phyloP scores from a whole-genome alignment of 306 rosid genomes.

The Dalbergia cultrata region DNA sequence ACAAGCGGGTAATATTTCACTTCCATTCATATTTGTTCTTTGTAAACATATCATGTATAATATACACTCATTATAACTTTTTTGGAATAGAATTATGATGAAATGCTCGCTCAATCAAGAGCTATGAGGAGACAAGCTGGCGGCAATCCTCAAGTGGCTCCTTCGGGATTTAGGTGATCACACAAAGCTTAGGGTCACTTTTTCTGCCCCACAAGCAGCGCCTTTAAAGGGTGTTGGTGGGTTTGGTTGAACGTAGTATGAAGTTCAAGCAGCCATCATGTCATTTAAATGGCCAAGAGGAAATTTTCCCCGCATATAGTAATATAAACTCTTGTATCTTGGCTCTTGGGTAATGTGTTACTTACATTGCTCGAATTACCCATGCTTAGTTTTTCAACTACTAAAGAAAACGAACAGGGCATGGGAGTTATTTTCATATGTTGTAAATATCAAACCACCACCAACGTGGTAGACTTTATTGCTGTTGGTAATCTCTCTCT shows the following conservation, averaged over 20 bases:
- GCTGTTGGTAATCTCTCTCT: not conserved
- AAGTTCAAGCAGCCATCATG: constrained; percentile 36
- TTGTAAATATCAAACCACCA: constrained; percentile 50
- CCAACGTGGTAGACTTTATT: constrained; percentile 28
- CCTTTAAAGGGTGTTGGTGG: constrained; percentile 42
- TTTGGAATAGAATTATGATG: constrained; percentile 73
- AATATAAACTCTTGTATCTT: constrained; percentile 8
- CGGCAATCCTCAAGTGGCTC: constrained; percentile 74
- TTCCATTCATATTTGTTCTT: constrained; percentile 17
- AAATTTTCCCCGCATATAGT: constrained; percentile 12
- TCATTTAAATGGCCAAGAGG: constrained; percentile 25
- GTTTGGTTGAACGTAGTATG: constrained; percentile 35
- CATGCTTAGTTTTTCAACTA: constrained; percentile 42
- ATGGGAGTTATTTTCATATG: constrained; percentile 2
- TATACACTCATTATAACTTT: constrained; percentile 33
- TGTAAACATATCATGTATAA: not conserved
- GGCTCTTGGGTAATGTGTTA: constrained; percentile 32
- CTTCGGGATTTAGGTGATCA: constrained; percentile 77
- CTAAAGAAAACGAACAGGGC: constrained; percentile 26
- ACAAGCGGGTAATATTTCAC: constrained; percentile 70
- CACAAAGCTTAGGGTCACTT: constrained; percentile 36
- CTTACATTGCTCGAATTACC: constrained; percentile 23
- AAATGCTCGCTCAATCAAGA: constrained; percentile 78
- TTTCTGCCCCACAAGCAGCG: constrained; percentile 30
- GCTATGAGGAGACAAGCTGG: constrained; percentile 69